Evolutionary conservation across 768 basidiomycete genomes (phyloP).

Genomic region (Termitomyces sp.): DNA sequence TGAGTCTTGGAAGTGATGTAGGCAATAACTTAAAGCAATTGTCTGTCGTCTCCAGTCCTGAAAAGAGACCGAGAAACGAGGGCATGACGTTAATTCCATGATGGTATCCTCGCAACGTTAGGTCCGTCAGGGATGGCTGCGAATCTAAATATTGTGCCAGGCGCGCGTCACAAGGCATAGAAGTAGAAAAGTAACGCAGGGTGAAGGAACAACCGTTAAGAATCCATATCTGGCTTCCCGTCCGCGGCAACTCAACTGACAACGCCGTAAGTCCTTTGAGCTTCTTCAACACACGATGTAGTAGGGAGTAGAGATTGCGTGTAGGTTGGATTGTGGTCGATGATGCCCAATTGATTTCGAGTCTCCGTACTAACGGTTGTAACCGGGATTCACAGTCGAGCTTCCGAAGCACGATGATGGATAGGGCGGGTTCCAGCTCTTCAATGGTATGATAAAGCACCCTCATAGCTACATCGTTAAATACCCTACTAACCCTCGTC

Average conservation of each 20-base stretch:
- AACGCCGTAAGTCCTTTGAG: slow-evolving; percentile 36
- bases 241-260: slow-evolving; percentile 43
- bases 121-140: slow-evolving; percentile 42
- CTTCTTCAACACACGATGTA: slow-evolving; percentile 36
- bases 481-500: slow-evolving; percentile 20
- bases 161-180: slow-evolving; percentile 44
- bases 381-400: slow-evolving; percentile 34
- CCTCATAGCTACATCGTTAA: slow-evolving; percentile 23
- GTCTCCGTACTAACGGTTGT: slow-evolving; percentile 34
- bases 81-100: slow-evolving; percentile 21
- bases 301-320: slow-evolving; percentile 42
- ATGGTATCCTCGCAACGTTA: slow-evolving; percentile 51
- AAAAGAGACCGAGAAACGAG: slow-evolving; percentile 16
- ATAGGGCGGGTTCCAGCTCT: slow-evolving; percentile 22
- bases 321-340: slow-evolving; percentile 25
- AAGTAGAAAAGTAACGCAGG: slow-evolving; percentile 46
- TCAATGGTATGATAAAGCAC: slow-evolving; percentile 29
- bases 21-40: slow-evolving; percentile 29
- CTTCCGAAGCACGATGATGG: slow-evolving; percentile 32
- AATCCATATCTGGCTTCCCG: slow-evolving; percentile 41
- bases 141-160: slow-evolving; percentile 48
- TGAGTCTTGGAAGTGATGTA: slow-evolving; percentile 40
- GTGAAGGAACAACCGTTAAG: slow-evolving; percentile 38
- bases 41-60: slow-evolving; percentile 3
- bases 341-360: slow-evolving; percentile 39